Percentiles rank a stretch among this genome's conserved stretches.
Evolutionary conservation across 1,284 basidiomycete genomes (phyloP).

Genomic region (Rhodotorula sp.): DNA sequence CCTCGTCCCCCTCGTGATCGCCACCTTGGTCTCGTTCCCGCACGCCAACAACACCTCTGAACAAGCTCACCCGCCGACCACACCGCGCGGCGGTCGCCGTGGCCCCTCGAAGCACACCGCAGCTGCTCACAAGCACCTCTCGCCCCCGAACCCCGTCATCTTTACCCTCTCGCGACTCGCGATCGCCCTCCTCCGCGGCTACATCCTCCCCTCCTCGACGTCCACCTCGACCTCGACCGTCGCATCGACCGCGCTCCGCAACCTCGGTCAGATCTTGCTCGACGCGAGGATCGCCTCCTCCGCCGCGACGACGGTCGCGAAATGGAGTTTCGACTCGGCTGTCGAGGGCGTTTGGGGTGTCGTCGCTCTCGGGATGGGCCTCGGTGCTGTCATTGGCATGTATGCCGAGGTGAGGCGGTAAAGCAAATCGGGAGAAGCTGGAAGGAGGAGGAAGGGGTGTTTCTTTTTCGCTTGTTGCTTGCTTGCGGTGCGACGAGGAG

Average conservation of each 20-base stretch:
- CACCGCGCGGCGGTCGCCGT: neutral
- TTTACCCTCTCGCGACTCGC: constrained; percentile 29
- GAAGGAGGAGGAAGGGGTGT: neutral
- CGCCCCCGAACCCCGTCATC: constrained; percentile 29
- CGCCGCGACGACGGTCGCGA: constrained; percentile 1
- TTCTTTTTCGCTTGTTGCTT: neutral
- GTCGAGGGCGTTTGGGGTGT: constrained; percentile 24
- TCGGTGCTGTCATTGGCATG: neutral
- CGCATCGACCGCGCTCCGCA: neutral
- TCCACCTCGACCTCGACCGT: neutral
- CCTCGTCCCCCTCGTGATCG: constrained; percentile 26
- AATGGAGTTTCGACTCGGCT: constrained; percentile 14
- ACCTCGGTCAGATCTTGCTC: neutral
- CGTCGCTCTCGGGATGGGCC: constrained; percentile 22
- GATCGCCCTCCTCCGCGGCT: constrained; percentile 27
- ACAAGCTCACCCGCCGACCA: neutral
- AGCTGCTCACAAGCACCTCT: neutral
- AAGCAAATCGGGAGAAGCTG: too few relatives aligned
- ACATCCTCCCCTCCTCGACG: constrained; percentile 18
- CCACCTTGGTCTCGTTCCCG: constrained; percentile 31
- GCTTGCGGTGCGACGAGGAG: too few relatives aligned
- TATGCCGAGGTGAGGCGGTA: constrained; percentile 1
- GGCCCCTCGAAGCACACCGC: neutral
- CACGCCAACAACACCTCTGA: constrained; percentile 1
- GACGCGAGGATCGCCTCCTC: constrained; percentile 13